Evolutionary conservation across 1,284 basidiomycete genomes (phyloP), one percentile per base, ranked within the genome.

Genomic region (Cutaneotrichosporon sp.): DNA sequence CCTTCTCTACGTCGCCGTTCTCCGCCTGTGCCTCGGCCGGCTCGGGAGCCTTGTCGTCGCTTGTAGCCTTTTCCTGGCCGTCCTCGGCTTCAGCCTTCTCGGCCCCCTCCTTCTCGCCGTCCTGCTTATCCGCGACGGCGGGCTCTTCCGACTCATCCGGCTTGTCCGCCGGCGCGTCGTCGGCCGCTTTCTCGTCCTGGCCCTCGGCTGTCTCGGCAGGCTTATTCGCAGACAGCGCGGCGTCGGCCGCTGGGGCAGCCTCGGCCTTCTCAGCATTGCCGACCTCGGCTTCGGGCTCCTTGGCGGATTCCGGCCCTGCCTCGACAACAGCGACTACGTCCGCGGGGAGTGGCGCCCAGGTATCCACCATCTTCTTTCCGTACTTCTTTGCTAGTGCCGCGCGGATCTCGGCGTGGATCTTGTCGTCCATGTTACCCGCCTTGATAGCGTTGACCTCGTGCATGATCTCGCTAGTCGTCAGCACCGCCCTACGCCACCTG

Each of bases 361-460:
- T 52, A 50, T 73, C 68, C 41, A 72, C 49, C 17, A 68, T 47
- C 45, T 59, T 66, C 58, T 70, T 67, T 8, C 71, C 71, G 46
- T 68, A 72, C 54, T 65, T 63, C 54, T 60, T 68, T 8, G 59
- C 65, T 22, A 72, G 51, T n/a, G 58, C 59, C 33, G 55, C 60
- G 17, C 67, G 59, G 12, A 83, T 65, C 46, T 78, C 78, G 7
- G 71, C 72, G 34, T 72, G 75, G 22, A 84, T 79, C 62, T 76
- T 78, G 46, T 79, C 77, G 62, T 88, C 85, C 80, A 83, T 83
- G 58, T 78, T 75, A 3, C 88, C 88, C 13, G 79, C 77, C 30
- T 84, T 83, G 61, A 91, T 86, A 8, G 84, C 81, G 51, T 86
- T 83, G 46, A 74, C 65, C 49, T 76, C 74, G 9, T 52, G 46